Percentiles rank a stretch among this genome's conserved stretches.
Evolutionary conservation across 2,329 filamentous ascomycete genomes (phyloP).

Genomic region (Leptographium lundbergii): DNA sequence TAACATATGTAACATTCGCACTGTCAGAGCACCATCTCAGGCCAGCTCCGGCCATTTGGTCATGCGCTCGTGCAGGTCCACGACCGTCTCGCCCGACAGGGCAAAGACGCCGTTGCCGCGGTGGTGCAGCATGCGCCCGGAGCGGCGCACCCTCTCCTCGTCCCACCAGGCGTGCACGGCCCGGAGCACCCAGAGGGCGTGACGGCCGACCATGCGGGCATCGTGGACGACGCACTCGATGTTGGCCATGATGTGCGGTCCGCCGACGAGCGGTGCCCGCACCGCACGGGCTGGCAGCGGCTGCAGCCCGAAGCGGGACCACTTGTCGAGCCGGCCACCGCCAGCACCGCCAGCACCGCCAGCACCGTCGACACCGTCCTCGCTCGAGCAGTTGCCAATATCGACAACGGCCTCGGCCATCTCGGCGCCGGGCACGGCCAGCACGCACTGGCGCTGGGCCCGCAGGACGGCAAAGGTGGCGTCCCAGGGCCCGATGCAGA

Average conservation of each 20-base stretch:
- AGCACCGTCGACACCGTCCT: background rate
- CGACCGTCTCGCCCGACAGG: conserved; percentile 17
- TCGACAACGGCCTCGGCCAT: conserved; percentile 17
- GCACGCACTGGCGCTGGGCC: conserved; percentile 19
- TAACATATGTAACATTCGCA: background rate
- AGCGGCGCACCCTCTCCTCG: conserved; percentile 14
- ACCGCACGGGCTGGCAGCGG: conserved; percentile 18
- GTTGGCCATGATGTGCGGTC: conserved; percentile 19
- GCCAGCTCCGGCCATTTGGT: conserved; percentile 22
- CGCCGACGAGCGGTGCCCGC: conserved; percentile 20
- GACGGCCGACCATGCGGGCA: conserved; percentile 19
- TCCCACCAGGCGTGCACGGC: conserved; percentile 21
- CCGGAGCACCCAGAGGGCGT: conserved; percentile 21
- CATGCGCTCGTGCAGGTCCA: conserved; percentile 21
- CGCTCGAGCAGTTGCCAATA: conserved; percentile 21
- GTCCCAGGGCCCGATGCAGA: conserved; percentile 22
- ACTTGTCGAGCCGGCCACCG: conserved; percentile 14
- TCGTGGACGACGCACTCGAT: conserved; percentile 24
- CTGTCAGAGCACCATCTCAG: background rate
- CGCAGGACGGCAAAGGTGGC: conserved; percentile 19
- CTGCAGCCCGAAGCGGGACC: conserved; percentile 18
- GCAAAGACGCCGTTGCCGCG: conserved; percentile 21
- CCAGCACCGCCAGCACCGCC: conserved; percentile 1
- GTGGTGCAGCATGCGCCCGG: conserved; percentile 22
- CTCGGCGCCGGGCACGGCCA: conserved; percentile 12